A percentile compares a stretch with the other conserved stretches of the same genome.
phyloP scores from a whole-genome alignment of 768 basidiomycete species.

The Amanita exitialis region DNA sequence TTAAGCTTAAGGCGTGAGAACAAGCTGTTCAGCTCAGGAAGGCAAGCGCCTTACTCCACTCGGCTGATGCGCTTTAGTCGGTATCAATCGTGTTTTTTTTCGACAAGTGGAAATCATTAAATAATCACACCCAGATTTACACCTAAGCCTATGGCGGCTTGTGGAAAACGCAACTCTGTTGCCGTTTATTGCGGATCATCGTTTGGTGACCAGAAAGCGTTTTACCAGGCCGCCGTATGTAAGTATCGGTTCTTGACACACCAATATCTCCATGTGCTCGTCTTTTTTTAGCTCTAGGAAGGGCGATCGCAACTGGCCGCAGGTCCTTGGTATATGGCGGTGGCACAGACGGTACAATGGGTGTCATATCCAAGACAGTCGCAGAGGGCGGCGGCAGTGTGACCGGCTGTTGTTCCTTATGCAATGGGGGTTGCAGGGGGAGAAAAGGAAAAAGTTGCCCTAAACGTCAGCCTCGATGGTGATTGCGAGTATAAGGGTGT shows the following conservation, averaged over 20 bases:
- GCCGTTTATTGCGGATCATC: constrained; percentile 84
- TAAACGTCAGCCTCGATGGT: constrained; percentile 13
- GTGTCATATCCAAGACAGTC: constrained; percentile 58
- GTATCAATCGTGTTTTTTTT: no score
- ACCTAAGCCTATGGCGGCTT: not conserved
- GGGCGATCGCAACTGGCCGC: constrained; percentile 50
- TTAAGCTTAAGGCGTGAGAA: no score
- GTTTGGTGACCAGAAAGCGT: constrained; percentile 50
- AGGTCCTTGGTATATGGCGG: constrained; percentile 82
- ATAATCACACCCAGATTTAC: no score
- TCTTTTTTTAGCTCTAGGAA: constrained; percentile 51
- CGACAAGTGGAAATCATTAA: no score
- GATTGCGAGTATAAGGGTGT: constrained; percentile 17
- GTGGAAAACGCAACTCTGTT: constrained; percentile 27
- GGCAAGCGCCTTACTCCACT: no score
- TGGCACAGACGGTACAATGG: constrained; percentile 80
- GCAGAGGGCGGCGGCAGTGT: constrained; percentile 61
- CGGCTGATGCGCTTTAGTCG: no score
- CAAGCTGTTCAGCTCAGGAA: no score
- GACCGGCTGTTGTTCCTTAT: constrained; percentile 67
- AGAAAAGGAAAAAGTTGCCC: constrained; percentile 39
- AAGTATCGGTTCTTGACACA: constrained; percentile 18
- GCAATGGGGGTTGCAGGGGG: constrained; percentile 65
- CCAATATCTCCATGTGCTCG: not conserved
- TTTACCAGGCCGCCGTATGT: constrained; percentile 62